phyloP scores from a whole-genome alignment of 78 protist species.

The slime mould (Dictyostelium discoideum) region DNA sequence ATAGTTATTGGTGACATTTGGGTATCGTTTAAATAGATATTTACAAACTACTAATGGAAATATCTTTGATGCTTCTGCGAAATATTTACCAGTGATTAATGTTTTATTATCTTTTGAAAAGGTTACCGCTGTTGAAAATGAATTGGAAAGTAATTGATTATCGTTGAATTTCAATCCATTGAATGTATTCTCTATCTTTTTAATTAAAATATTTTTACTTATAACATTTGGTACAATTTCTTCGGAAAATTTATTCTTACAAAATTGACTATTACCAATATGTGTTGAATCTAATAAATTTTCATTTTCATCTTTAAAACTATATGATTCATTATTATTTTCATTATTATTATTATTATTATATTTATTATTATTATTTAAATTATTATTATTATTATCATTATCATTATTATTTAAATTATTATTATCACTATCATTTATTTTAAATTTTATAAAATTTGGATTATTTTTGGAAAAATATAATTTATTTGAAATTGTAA shows the following conservation, averaged over 20 bases:
- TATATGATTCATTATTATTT: background rate
- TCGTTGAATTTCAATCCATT: background rate
- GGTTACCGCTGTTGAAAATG: conserved; percentile 8
- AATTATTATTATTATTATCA: no score
- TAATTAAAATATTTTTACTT: no score
- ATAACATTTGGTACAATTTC: background rate
- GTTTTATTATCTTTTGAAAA: background rate
- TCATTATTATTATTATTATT: background rate
- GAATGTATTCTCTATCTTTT: conserved; percentile 18
- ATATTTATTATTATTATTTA: background rate
- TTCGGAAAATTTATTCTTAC: background rate
- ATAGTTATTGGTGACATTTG: conserved; percentile 11
- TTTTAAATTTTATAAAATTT: no score
- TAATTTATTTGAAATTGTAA: background rate
- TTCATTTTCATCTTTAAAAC: background rate
- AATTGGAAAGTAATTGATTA: background rate
- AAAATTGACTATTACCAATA: conserved; percentile 13
- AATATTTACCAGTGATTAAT: background rate
- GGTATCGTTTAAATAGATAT: conserved; percentile 26
- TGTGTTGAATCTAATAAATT: background rate
- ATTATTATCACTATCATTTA: background rate
- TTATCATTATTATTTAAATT: background rate
- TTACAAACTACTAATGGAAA: conserved; percentile 10
- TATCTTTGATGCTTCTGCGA: background rate
- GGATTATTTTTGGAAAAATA: background rate